A percentile compares a stretch with the other conserved stretches of the same genome.
Conservation (phyloP, 352 stramenopile species). For the Peronospora destructor region DNA sequence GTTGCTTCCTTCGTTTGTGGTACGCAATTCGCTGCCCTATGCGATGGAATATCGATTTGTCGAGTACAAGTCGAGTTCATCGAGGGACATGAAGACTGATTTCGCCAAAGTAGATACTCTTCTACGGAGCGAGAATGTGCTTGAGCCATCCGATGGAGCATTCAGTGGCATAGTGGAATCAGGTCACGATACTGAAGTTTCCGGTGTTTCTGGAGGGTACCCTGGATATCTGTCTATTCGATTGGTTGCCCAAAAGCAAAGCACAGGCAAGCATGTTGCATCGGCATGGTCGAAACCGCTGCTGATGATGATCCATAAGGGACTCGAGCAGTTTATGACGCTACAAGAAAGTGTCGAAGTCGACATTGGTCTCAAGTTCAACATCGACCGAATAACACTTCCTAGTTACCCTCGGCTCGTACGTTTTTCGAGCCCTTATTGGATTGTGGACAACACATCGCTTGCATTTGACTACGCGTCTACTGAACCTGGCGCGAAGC, state of each 20-base stretch:
- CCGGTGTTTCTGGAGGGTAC: constrained; percentile 56
- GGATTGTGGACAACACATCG: constrained; percentile 81
- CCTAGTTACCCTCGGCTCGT: constrained; percentile 64
- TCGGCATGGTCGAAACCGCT: constrained; percentile 79
- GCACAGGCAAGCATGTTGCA: constrained; percentile 23
- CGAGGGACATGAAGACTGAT: constrained; percentile 44
- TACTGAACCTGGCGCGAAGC: constrained; percentile 45
- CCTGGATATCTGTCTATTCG: constrained; percentile 73
- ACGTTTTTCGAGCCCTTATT: constrained; percentile 78
- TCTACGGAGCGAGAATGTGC: constrained; percentile 32
- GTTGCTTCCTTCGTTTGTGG: constrained; percentile 68
- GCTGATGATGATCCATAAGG: constrained; percentile 75
- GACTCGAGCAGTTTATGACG: constrained; percentile 72
- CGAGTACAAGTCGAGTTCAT: constrained; percentile 64
- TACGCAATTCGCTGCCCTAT: constrained; percentile 84
- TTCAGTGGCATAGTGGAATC: constrained; percentile 51
- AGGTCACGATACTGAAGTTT: constrained; percentile 67
- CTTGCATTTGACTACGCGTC: constrained; percentile 60
- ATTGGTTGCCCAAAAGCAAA: constrained; percentile 36
- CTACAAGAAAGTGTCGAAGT: constrained; percentile 46
- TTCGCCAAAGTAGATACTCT: constrained; percentile 56
- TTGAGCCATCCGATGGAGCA: constrained; percentile 31
- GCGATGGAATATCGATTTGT: constrained; percentile 80
- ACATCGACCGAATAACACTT: constrained; percentile 66
- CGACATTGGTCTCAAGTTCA: constrained; percentile 51